Base-by-base conservation (phyloP, 176 grass and related monocot genomes). In the Triticum dicoccoides region DNA sequence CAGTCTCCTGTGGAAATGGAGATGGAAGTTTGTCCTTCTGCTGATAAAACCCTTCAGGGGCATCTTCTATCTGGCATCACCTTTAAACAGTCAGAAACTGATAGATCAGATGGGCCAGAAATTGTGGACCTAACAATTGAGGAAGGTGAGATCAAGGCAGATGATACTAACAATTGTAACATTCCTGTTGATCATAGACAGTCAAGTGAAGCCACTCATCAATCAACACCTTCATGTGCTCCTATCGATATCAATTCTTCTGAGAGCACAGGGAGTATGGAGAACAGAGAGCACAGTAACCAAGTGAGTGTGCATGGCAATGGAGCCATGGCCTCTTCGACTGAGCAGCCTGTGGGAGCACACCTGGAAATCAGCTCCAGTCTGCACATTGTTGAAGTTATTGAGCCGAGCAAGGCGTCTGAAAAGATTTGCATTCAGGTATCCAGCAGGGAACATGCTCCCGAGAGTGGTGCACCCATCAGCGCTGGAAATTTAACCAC, bases 1-100 rank as follows among this genome's bases (percentile, higher is more conserved):
- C 91, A 89, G 32, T 94, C 89, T 37, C 93, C 90, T 81, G 85
- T 90, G 25, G 90, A 98, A 81, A 79, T 81, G 12, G 93, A 89
- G 83, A 71, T 39, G 42, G 95, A 95, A 82, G 77, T 80, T 63
- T 92, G 76, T 49, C 86, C 88, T 87, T 27, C 56, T 29, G 61
- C 42, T 85, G 78, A 82, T 27, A 64, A 58, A 58, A 58, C 54
- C 54, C 54, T 25, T 80, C 81, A 89, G 78, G 88, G 30, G 30
- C 35, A 75, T 86, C 58, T 34, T 80, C 61, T 80, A 76, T 87
- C 61, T 21, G 70, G 21, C 52, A 70, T 29, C 24, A 54, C 38
- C 4, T 61, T 69, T 62, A 49, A 64, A 23, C 80, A 56, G 30
- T n/a, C 30, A 25, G 86, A 90, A 73, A 24, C 23, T 73, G 84